Conservation (phyloP, 1,284 basidiomycete species). For the Pisolithus thermaeus region DNA sequence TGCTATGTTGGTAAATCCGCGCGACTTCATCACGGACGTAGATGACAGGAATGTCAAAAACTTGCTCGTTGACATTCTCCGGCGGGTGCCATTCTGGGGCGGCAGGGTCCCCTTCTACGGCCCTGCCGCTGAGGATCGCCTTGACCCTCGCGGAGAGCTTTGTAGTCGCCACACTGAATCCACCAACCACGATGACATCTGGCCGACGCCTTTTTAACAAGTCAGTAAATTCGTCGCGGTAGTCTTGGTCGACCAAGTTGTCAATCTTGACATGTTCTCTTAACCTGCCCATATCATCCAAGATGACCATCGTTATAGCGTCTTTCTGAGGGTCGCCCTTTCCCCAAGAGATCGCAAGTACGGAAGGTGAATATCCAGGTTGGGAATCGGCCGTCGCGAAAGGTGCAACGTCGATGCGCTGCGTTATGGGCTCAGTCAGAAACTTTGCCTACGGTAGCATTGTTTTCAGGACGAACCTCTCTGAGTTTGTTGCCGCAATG, state of each 20-base stretch:
- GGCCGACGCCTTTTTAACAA: slow-evolving; percentile 79
- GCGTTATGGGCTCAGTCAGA: slow-evolving; percentile 11
- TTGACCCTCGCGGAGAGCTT: slow-evolving; percentile 67
- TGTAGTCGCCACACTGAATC: slow-evolving; percentile 78
- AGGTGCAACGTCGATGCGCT: slow-evolving; percentile 75
- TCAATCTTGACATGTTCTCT: slow-evolving; percentile 88
- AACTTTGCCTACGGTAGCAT: slow-evolving; percentile 1
- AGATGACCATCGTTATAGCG: slow-evolving; percentile 77
- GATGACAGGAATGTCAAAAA: slow-evolving; percentile 66
- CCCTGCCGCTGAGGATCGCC: slow-evolving; percentile 36
- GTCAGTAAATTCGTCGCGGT: slow-evolving; percentile 72
- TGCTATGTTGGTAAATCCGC: slow-evolving; percentile 89
- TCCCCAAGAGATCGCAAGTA: slow-evolving; percentile 92
- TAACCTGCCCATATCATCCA: slow-evolving; percentile 86
- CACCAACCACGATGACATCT: slow-evolving; percentile 86
- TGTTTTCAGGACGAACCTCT: slow-evolving; percentile 42
- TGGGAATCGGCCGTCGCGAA: slow-evolving; percentile 59
- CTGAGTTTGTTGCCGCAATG: slow-evolving; percentile 66
- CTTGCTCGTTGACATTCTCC: slow-evolving; percentile 32
- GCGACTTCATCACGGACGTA: slow-evolving; percentile 92
- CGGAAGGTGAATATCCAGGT: slow-evolving; percentile 72
- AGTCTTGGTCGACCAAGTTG: slow-evolving; percentile 70
- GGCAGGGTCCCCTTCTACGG: slow-evolving; percentile 17
- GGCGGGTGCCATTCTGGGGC: slow-evolving; percentile 29
- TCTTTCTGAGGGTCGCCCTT: slow-evolving; percentile 91